Conservation (phyloP, 768 basidiomycete genomes). For the Rubroboletus satanas region DNA sequence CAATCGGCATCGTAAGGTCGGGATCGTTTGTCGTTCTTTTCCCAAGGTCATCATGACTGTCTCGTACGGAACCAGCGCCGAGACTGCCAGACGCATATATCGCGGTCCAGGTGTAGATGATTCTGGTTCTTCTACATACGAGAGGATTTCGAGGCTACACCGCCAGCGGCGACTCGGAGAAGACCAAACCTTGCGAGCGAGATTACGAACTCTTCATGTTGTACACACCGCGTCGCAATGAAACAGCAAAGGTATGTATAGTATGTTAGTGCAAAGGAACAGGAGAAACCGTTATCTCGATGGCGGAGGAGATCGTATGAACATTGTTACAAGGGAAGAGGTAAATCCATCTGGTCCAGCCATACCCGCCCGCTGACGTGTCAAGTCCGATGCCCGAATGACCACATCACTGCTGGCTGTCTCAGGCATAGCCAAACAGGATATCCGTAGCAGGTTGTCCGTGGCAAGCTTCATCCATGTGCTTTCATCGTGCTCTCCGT, state of each 20-base stretch:
- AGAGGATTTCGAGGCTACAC: no score
- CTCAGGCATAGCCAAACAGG: background rate
- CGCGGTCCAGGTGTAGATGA: no score
- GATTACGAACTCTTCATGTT: background rate
- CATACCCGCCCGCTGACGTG: no score
- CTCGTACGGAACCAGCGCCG: background rate
- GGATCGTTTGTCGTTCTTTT: no score
- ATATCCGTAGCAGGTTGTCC: slow-evolving; percentile 4
- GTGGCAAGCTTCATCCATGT: slow-evolving; percentile 2
- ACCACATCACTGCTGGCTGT: no score
- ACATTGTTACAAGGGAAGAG: background rate
- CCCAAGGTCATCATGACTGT: background rate
- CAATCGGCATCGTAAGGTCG: background rate
- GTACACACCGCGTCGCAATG: background rate
- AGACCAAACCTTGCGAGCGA: background rate
- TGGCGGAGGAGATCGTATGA: background rate
- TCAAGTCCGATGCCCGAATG: background rate
- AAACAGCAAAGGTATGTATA: background rate
- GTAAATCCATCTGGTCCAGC: background rate
- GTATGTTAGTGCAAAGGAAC: background rate
- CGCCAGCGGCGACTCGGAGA: background rate
- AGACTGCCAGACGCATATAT: background rate
- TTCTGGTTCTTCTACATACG: no score
- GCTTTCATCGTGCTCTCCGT: background rate
- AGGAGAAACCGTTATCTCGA: background rate